A percentile compares a stretch with the other conserved stretches of the same genome.
Conservation (phyloP, 768 basidiomycete genomes). For the Tephrocybe sp. region DNA sequence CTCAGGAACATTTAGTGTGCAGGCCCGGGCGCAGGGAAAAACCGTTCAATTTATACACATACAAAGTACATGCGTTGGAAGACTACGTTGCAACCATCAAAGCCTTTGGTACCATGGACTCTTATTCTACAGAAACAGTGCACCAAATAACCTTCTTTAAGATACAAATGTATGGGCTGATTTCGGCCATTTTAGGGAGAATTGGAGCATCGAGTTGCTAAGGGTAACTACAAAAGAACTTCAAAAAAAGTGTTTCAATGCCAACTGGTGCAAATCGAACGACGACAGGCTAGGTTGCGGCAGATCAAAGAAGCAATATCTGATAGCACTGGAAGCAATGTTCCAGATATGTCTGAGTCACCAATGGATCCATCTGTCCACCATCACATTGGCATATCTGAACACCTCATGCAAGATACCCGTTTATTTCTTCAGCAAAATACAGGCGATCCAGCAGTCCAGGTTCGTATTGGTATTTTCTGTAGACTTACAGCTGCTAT, state of each 20-base stretch:
- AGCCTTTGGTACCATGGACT: too few relatives aligned
- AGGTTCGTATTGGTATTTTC: background rate
- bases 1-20: too few relatives aligned
- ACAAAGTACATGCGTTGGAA: background rate
- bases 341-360: background rate
- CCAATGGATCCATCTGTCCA: background rate
- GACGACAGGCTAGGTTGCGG: background rate
- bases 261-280: slow-evolving; percentile 1
- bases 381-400: background rate
- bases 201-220: background rate
- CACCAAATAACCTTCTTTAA: background rate
- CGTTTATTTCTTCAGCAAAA: background rate
- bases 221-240: background rate
- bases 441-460: background rate
- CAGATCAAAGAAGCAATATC: background rate
- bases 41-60: background rate
- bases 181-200: background rate
- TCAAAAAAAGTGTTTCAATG: background rate
- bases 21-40: background rate
- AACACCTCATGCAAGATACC: background rate
- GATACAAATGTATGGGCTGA: background rate
- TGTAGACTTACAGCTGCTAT: background rate
- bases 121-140: background rate
- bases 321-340: background rate
- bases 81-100: background rate